phyloP scores from a whole-genome alignment of 441 rosid species.

The Bruguiera hainesii region DNA sequence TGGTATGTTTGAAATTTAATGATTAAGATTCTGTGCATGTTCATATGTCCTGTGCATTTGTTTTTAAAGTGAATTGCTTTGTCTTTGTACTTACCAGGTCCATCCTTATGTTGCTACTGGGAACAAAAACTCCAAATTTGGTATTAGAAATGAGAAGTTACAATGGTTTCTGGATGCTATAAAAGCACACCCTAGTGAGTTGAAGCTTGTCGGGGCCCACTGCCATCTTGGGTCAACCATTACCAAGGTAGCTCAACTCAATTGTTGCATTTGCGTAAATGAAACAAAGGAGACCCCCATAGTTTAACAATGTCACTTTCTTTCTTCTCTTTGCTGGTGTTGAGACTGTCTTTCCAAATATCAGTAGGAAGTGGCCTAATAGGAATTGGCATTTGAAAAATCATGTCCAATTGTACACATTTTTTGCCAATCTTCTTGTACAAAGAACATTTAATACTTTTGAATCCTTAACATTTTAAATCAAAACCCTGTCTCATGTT shows the following conservation, averaged over 20 bases:
- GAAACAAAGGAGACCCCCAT: background rate
- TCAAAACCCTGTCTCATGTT: constrained; percentile 5
- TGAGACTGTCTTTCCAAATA: too few relatives aligned
- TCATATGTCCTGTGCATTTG: background rate
- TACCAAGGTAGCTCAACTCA: constrained; percentile 59
- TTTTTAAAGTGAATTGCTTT: background rate
- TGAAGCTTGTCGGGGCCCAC: constrained; percentile 94
- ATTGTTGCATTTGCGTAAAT: background rate
- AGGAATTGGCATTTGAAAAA: too few relatives aligned
- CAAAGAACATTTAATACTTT: background rate
- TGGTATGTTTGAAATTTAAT: too few relatives aligned
- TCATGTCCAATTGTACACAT: too few relatives aligned
- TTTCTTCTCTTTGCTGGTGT: background rate
- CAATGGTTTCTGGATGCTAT: constrained; percentile 98
- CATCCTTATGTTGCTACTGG: constrained; percentile 99
- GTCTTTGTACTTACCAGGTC: constrained; percentile 42
- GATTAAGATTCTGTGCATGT: background rate
- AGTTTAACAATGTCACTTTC: background rate
- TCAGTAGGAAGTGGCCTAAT: too few relatives aligned
- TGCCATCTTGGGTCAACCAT: constrained; percentile 99
- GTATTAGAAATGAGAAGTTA: constrained; percentile 96
- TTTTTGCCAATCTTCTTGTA: background rate
- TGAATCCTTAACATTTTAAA: background rate
- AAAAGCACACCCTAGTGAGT: constrained; percentile 81
- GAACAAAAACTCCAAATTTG: constrained; percentile 97